These are phyloP conservation scores for Globisporangium barbulae DNA, from an alignment of 352 stramenopile species.

Conservation along the genomic window DNA sequence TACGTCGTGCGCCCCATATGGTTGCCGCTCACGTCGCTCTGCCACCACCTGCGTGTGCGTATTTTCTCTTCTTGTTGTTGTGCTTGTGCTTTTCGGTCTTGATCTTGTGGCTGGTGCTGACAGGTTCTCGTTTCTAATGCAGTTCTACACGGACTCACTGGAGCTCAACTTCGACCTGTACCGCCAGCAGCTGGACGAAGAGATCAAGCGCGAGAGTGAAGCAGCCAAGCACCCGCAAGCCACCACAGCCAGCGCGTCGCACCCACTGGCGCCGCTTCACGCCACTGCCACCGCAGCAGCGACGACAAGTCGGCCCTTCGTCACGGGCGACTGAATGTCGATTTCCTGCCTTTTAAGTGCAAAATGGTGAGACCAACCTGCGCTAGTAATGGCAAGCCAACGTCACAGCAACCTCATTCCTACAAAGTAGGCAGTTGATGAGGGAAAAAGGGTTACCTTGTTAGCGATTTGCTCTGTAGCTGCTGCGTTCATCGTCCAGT, in stretches of 20 bases:
- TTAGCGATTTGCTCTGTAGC: neutral
- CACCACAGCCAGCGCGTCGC: neutral
- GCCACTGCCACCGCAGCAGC: neutral
- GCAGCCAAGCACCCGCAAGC: neutral
- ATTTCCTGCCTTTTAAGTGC: neutral
- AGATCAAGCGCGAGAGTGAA: conserved; percentile 8
- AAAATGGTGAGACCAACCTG: neutral
- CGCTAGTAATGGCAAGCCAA: neutral
- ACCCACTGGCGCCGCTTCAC: neutral
- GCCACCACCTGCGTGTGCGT: conserved; percentile 51
- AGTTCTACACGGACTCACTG: conserved; percentile 68
- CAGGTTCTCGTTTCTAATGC: conserved; percentile 1
- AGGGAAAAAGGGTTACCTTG: neutral
- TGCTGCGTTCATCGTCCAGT: neutral
- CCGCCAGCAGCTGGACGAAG: conserved; percentile 36
- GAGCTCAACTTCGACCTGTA: conserved; percentile 68
- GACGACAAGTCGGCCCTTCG: neutral
- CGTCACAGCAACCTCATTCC: neutral
- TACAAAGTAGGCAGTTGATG: neutral
- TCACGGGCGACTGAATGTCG: neutral
- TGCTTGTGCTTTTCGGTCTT: neutral
- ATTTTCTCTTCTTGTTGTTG: neutral
- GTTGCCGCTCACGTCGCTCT: conserved; percentile 56
- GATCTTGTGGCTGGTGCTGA: neutral
- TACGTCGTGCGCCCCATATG: conserved; percentile 77